Evolutionary conservation across 2,329 filamentous ascomycete genomes (phyloP).

Genomic region (Juglanconis sp.): DNA sequence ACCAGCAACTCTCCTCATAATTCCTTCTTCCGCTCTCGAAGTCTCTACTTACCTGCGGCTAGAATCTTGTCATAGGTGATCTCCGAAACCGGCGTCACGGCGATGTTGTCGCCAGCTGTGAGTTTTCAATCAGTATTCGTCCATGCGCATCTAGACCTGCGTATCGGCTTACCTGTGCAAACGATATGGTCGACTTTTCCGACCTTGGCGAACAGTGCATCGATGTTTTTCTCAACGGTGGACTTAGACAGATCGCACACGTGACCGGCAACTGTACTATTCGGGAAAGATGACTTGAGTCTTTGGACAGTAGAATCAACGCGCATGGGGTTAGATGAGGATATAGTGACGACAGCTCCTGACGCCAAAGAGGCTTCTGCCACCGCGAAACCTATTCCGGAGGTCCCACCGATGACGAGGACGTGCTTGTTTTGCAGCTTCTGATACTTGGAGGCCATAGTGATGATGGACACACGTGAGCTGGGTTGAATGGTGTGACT

Average conservation of each 20-base stretch:
- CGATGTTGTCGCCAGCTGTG: slow-evolving; percentile 27
- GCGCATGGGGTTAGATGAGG: slow-evolving; percentile 52
- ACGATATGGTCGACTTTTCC: slow-evolving; percentile 25
- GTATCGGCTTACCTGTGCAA: slow-evolving; percentile 20
- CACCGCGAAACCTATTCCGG: slow-evolving; percentile 60
- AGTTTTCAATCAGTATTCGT: neutral
- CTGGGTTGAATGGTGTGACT: too few species aligned
- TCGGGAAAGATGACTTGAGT: slow-evolving; percentile 14
- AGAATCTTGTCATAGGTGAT: slow-evolving; percentile 26
- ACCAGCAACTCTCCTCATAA: too few species aligned
- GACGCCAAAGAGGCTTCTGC: slow-evolving; percentile 55
- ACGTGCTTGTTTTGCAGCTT: slow-evolving; percentile 38
- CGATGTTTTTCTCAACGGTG: slow-evolving; percentile 30
- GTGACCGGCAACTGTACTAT: slow-evolving; percentile 26
- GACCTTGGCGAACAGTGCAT: slow-evolving; percentile 24
- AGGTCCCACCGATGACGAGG: slow-evolving; percentile 61
- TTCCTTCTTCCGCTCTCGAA: neutral
- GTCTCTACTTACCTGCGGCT: neutral
- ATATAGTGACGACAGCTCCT: slow-evolving; percentile 55
- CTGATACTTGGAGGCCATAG: slow-evolving; percentile 28
- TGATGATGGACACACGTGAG: neutral
- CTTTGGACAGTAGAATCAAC: slow-evolving; percentile 42
- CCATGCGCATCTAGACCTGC: neutral
- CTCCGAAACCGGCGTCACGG: slow-evolving; percentile 19
- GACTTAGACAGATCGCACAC: slow-evolving; percentile 26